phyloP scores from a whole-genome alignment of 2,329 filamentous ascomycete species.

The Monosporascus ibericus region DNA sequence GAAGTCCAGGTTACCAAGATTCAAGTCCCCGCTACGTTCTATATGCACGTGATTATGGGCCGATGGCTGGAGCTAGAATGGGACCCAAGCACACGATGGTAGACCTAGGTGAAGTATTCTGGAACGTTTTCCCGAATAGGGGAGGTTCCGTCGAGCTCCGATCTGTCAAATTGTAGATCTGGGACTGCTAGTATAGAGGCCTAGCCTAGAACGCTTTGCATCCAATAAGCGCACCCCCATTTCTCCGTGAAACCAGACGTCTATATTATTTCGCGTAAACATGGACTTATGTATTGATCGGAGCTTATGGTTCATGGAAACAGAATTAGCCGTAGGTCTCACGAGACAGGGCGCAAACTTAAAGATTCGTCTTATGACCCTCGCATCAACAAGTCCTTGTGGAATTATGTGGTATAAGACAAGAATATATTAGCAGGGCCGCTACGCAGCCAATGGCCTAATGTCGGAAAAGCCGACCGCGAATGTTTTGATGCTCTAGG shows the following conservation, averaged over 20 bases:
- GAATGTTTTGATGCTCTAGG: not conserved
- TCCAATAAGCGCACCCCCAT: no score
- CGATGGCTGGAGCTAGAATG: no score
- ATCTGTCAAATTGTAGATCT: not conserved
- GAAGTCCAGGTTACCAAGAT: not conserved
- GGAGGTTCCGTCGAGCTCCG: not conserved
- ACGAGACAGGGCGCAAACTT: not conserved
- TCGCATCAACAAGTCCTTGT: not conserved
- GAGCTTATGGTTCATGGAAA: slow-evolving; percentile 1
- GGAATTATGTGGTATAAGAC: not conserved
- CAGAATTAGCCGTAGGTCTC: not conserved
- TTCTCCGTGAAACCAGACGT: not conserved
- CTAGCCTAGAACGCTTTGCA: no score
- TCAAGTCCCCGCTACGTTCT: not conserved
- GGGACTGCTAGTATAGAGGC: not conserved
- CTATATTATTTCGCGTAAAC: not conserved
- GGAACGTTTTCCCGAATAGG: not conserved
- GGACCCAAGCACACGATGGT: not conserved
- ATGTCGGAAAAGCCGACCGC: not conserved
- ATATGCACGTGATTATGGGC: no score
- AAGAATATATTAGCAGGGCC: no score
- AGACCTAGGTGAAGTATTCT: not conserved
- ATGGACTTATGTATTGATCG: not conserved
- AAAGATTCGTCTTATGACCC: not conserved
- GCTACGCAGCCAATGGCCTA: no score